Conservation (phyloP, 345 rosid species). For the Atalantia buxifolia region DNA sequence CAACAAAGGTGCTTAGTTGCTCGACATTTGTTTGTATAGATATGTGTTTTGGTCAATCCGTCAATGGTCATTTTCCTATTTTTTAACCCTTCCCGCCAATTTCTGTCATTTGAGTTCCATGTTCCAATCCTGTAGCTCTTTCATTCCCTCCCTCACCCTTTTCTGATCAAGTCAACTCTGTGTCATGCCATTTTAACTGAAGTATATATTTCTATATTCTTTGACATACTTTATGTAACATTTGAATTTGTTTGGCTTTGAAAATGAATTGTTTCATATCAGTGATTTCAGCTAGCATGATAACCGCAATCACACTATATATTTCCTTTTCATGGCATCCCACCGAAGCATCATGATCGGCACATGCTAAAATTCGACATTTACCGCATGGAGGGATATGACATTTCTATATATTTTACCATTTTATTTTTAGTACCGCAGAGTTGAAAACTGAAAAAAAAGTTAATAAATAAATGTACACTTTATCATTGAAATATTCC, state of each 20-base stretch:
- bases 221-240: not conserved
- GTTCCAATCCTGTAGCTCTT: not conserved
- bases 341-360: not conserved
- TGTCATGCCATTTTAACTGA: not conserved
- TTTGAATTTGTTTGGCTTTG: not conserved
- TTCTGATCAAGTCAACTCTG: not conserved
- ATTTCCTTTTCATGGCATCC: not conserved
- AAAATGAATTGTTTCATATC: not conserved
- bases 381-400: too few species aligned
- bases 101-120: constrained; percentile 8
- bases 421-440: not conserved
- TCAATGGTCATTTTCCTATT: not conserved
- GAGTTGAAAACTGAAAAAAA: not conserved
- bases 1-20: constrained; percentile 64
- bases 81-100: constrained; percentile 2
- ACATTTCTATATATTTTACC: not conserved
- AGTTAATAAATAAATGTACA: not conserved
- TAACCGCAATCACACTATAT: too few species aligned
- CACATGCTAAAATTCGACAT: not conserved
- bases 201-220: not conserved
- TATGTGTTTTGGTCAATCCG: constrained; percentile 12
- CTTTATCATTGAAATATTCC: constrained; percentile 18
- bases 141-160: not conserved
- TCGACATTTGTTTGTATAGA: constrained; percentile 18
- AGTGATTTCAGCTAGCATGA: too few species aligned